phyloP scores from a whole-genome alignment of 23 red algal genomes.

The Gracilariopsis chorda region DNA sequence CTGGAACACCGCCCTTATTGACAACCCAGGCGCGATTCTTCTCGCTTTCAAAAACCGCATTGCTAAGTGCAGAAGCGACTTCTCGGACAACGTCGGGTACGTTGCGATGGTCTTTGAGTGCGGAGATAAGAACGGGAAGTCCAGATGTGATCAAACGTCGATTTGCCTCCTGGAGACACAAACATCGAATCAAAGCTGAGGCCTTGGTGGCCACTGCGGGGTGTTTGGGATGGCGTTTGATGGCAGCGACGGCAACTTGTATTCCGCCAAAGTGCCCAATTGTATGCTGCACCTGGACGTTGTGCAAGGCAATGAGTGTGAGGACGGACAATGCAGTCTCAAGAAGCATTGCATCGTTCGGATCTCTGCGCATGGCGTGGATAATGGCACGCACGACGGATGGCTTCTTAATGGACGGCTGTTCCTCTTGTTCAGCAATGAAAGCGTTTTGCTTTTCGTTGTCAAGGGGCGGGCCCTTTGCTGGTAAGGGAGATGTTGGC shows the following conservation, averaged over 20 bases:
- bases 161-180: conserved; percentile 36
- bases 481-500: background rate
- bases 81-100: conserved; percentile 4
- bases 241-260: conserved; percentile 36
- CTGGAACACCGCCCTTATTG: conserved; percentile 18
- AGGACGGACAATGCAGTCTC: conserved; percentile 20
- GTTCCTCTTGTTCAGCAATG: background rate
- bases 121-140: conserved; percentile 12
- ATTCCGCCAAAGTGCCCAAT: conserved; percentile 34
- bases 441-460: background rate
- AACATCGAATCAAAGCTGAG: conserved; percentile 23
- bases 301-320: conserved; percentile 10
- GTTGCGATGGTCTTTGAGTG: background rate
- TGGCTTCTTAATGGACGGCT: background rate
- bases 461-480: background rate
- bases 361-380: conserved; percentile 34
- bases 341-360: conserved; percentile 21
- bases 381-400: conserved; percentile 24
- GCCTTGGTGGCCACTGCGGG: background rate
- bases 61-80: conserved; percentile 30
- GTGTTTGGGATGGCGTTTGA: conserved; percentile 37
- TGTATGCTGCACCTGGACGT: conserved; percentile 1
- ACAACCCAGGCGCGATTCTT: conserved; percentile 47
- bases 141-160: conserved; percentile 23
- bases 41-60: conserved; percentile 41